Percentiles rank a stretch among this genome's conserved stretches.
Evolutionary conservation across 768 basidiomycete species (phyloP).

Genomic region (Amanita pseudoporphyria): DNA sequence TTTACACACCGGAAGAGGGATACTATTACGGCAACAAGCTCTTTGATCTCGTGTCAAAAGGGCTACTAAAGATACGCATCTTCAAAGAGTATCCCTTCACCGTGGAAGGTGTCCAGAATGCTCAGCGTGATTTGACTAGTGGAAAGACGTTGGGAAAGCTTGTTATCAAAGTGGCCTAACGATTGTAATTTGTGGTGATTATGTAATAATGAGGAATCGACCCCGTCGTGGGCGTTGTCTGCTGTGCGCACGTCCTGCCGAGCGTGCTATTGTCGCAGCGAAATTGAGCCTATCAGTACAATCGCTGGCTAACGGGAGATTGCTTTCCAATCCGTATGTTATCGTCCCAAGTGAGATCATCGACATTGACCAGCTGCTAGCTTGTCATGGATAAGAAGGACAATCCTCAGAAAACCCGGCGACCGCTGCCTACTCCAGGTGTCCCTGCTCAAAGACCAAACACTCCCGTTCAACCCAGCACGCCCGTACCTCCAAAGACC

Average conservation of each 20-base stretch:
- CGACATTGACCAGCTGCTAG: slow-evolving; percentile 1
- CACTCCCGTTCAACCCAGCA: slow-evolving; percentile 26
- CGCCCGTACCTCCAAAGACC: slow-evolving; percentile 23
- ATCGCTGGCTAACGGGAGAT: slow-evolving; percentile 2
- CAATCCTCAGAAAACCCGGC: slow-evolving; percentile 28
- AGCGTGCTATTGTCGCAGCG: background rate
- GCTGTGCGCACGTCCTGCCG: background rate
- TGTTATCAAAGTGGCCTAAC: slow-evolving; percentile 52
- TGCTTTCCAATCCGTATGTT: slow-evolving; percentile 8
- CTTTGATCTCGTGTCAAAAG: slow-evolving; percentile 49
- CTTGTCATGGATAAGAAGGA: slow-evolving; percentile 40
- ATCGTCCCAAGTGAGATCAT: slow-evolving; percentile 2
- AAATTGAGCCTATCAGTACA: background rate
- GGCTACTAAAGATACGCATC: slow-evolving; percentile 55
- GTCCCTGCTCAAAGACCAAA: slow-evolving; percentile 28
- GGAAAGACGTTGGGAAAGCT: slow-evolving; percentile 85
- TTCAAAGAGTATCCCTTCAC: slow-evolving; percentile 80
- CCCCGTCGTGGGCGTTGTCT: background rate
- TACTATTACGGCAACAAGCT: slow-evolving; percentile 54
- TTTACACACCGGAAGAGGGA: slow-evolving; percentile 65
- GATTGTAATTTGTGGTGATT: slow-evolving; percentile 6
- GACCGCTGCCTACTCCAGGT: slow-evolving; percentile 38
- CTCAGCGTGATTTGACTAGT: slow-evolving; percentile 68
- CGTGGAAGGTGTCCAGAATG: slow-evolving; percentile 62
- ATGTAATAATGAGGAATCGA: background rate